Conservation (phyloP, 202 grass and related monocot species). For the Panicum virgatum region DNA sequence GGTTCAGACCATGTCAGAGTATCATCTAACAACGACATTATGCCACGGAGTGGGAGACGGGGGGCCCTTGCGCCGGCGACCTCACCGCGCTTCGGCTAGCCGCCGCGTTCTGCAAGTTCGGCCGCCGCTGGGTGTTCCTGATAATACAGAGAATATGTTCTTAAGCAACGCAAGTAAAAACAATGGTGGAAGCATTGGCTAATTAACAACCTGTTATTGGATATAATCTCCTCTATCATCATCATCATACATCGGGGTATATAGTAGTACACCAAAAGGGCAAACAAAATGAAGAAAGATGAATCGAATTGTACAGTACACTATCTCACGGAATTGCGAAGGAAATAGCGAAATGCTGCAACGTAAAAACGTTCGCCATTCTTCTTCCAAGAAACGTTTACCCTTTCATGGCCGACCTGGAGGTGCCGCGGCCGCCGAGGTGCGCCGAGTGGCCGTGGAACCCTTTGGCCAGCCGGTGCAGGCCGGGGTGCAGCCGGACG, state of each 20-base stretch:
- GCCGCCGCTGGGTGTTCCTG: background rate
- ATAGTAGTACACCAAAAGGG: slow-evolving; percentile 15
- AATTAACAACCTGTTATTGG: background rate
- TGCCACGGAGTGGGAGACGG: too few relatives aligned
- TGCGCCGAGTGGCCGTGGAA: slow-evolving; percentile 44
- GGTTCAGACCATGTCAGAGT: background rate
- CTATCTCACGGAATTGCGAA: background rate
- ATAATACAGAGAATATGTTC: background rate
- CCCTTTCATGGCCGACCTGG: slow-evolving; percentile 38
- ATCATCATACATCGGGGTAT: background rate
- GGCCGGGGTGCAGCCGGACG: slow-evolving; percentile 63
- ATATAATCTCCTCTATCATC: slow-evolving; percentile 19
- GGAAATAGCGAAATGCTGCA: background rate
- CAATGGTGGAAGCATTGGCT: background rate
- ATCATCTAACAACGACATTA: too few relatives aligned
- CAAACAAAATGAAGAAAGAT: background rate
- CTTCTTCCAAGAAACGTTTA: background rate
- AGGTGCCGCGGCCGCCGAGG: slow-evolving; percentile 44
- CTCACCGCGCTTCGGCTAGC: background rate
- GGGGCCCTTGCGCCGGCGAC: background rate
- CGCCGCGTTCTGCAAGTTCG: background rate
- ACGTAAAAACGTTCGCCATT: background rate
- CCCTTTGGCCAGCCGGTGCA: slow-evolving; percentile 64
- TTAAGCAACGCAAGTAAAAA: background rate
- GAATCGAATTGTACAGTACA: slow-evolving; percentile 12